These are phyloP conservation scores for Populus davidiana DNA, from an alignment of 345 rosid species.

Conservation along the genomic window DNA sequence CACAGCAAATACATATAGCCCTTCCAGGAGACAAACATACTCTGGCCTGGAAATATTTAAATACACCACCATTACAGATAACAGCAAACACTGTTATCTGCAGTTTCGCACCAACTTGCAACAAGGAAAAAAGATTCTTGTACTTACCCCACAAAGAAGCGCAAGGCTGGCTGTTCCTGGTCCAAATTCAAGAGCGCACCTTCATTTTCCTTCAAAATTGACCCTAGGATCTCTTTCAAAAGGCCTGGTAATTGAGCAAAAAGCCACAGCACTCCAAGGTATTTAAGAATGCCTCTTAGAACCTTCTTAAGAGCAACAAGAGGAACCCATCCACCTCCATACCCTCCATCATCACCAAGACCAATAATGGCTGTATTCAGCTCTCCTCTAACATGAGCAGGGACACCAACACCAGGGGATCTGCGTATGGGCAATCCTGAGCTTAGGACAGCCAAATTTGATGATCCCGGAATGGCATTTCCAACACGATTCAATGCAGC, in stretches of 20 bases:
- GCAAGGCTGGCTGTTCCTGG: slow-evolving; percentile 97
- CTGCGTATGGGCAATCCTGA: slow-evolving; percentile 80
- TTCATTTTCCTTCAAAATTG: slow-evolving; percentile 89
- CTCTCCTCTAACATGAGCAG: slow-evolving; percentile 94
- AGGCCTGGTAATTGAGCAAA: slow-evolving; percentile 93
- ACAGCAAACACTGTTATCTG: background rate
- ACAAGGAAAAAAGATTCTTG: background rate
- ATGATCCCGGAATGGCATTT: slow-evolving; percentile 57
- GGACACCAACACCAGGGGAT: slow-evolving; percentile 69
- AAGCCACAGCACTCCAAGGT: slow-evolving; percentile 95
- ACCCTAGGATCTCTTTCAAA: slow-evolving; percentile 86
- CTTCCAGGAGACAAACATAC: background rate
- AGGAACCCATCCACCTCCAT: slow-evolving; percentile 99
- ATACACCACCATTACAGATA: background rate
- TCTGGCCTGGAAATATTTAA: background rate
- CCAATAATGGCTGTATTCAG: slow-evolving; percentile 94
- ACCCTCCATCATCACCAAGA: slow-evolving; percentile 99
- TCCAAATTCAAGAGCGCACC: slow-evolving; percentile 95
- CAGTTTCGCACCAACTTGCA: background rate
- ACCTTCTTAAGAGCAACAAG: slow-evolving; percentile 99
- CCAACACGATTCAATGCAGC: slow-evolving; percentile 71
- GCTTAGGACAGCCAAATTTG: slow-evolving; percentile 50
- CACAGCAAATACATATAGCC: background rate
- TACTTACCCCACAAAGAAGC: slow-evolving; percentile 95
- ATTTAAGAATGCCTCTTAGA: slow-evolving; percentile 89